Evolutionary conservation across 2,329 filamentous ascomycete genomes (phyloP).

Genomic region (Diaporthe sp.): DNA sequence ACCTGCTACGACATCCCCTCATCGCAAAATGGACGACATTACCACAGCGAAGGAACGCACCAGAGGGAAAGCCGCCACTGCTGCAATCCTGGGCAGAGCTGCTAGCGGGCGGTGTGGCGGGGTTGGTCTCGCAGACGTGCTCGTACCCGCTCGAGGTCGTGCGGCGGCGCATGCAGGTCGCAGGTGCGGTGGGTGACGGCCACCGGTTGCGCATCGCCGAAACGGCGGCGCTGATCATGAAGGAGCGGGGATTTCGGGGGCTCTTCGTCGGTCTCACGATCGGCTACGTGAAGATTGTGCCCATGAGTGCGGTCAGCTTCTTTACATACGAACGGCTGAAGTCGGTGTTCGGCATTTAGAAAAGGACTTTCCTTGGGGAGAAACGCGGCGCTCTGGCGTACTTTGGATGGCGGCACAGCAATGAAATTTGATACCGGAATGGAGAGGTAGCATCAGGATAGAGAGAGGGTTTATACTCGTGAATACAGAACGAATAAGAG

Average conservation of each 20-base stretch:
- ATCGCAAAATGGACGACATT: constrained; percentile 82
- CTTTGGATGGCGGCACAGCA: constrained; percentile 34
- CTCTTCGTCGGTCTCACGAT: constrained; percentile 96
- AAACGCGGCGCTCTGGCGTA: constrained; percentile 35
- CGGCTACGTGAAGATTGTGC: constrained; percentile 94
- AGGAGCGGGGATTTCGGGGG: constrained; percentile 81
- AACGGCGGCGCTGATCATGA: constrained; percentile 80
- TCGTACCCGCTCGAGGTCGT: constrained; percentile 97
- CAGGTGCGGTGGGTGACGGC: constrained; percentile 92
- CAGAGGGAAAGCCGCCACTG: constrained; percentile 74
- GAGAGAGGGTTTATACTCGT: not conserved
- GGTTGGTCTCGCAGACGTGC: constrained; percentile 88
- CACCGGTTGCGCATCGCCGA: constrained; percentile 82
- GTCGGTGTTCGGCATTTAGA: constrained; percentile 74
- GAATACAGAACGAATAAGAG: not conserved
- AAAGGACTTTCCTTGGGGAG: not conserved
- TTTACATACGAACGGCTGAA: constrained; percentile 76
- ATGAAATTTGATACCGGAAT: constrained; percentile 18
- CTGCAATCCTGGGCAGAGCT: constrained; percentile 91
- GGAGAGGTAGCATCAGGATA: constrained; percentile 19
- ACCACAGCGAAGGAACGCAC: constrained; percentile 67
- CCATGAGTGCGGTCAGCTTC: constrained; percentile 82
- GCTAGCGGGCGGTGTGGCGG: constrained; percentile 84
- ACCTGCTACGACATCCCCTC: constrained; percentile 78
- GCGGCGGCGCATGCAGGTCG: constrained; percentile 93